Percentiles rank a stretch among this genome's conserved stretches.
Conservation (phyloP, 768 basidiomycete species). For the Phylloporus sp. region DNA sequence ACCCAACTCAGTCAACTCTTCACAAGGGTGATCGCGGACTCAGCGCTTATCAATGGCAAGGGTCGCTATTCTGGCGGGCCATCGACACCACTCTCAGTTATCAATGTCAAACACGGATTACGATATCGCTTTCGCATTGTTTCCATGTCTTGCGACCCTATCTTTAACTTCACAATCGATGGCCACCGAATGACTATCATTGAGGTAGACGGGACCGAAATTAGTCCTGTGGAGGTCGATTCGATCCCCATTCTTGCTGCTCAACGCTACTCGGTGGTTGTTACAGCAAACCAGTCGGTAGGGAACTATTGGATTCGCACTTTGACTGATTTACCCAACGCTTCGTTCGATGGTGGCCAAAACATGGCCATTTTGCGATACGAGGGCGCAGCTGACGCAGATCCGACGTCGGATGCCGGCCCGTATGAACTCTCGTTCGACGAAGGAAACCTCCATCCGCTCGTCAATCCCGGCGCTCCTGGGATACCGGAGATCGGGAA, state of each 20-base stretch:
- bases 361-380: slow-evolving; percentile 5
- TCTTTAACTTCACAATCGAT: slow-evolving; percentile 7
- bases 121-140: slow-evolving; percentile 4
- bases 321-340: slow-evolving; percentile 12
- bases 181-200: slow-evolving; percentile 8
- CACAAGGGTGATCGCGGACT: neutral
- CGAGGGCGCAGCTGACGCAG: neutral
- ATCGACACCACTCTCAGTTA: neutral
- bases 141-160: neutral
- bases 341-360: slow-evolving; percentile 1
- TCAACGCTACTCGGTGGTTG: slow-evolving; percentile 20
- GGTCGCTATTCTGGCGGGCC: slow-evolving; percentile 7
- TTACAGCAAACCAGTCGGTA: slow-evolving; percentile 40
- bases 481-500: slow-evolving; percentile 3
- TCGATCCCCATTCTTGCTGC: neutral
- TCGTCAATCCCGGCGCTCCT: neutral
- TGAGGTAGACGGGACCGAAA: slow-evolving; percentile 4
- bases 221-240: neutral
- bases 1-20: neutral
- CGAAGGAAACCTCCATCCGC: neutral
- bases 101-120: neutral
- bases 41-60: slow-evolving; percentile 4
- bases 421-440: neutral
- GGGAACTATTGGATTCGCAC: slow-evolving; percentile 54
- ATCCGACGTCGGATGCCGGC: neutral